Evolutionary conservation across 345 rosid genomes (phyloP).

Genomic region (Eucalyptus guilfoylei): DNA sequence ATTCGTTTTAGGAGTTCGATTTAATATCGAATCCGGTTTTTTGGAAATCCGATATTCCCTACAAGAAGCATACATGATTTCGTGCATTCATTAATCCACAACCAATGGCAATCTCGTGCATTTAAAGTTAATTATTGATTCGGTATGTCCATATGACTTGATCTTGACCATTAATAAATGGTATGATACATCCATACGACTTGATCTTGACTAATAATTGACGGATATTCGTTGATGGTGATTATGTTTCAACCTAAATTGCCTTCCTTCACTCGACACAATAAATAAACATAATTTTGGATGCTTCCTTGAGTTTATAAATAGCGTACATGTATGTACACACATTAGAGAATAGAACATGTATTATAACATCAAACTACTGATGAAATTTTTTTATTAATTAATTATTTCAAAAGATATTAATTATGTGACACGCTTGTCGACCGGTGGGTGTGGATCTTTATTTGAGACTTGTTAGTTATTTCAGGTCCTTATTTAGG

Average conservation of each 20-base stretch:
- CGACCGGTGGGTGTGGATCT: no score
- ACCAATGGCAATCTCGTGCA: not conserved
- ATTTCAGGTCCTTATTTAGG: no score
- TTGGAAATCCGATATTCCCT: no score
- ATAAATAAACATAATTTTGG: not conserved
- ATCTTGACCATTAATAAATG: no score
- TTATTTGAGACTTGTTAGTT: no score
- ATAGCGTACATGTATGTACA: not conserved
- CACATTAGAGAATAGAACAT: not conserved
- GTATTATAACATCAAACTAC: not conserved
- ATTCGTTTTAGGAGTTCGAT: no score
- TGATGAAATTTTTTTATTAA: no score
- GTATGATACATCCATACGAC: not conserved
- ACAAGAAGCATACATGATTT: not conserved
- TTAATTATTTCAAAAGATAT: no score
- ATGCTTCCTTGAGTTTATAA: not conserved
- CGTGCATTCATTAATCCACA: not conserved
- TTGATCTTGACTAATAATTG: no score
- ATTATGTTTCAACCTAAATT: not conserved
- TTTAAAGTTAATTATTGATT: not conserved
- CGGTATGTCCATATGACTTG: not conserved
- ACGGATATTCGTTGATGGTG: not conserved
- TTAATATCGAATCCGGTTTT: no score
- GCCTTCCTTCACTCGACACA: not conserved
- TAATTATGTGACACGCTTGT: no score